Base-by-base conservation (phyloP, 169 alveolate species). In the Cryptosporidium tyzzeri region DNA sequence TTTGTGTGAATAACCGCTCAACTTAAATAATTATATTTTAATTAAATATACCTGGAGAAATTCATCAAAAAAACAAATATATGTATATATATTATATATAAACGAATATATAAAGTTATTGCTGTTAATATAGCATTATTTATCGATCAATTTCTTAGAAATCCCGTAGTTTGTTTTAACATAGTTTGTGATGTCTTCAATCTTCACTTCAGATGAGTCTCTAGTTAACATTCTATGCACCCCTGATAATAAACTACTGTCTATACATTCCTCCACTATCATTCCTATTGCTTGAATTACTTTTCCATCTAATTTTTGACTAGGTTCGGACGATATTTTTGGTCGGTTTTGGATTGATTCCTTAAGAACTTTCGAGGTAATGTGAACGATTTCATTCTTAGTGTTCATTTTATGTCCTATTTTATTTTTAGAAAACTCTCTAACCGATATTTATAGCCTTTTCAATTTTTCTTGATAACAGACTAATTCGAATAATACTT, bases 191-290 rank as follows among this genome's bases (percentile, higher is more conserved):
- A 73, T 73, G 16, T 53, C 70, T 7, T 8, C 48, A 18, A 41
- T 18, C 35, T 73, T 44, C n/a, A 73, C 68, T 12, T 53, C 86
- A 35, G 44, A 23, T 16, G 70, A 73, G 2, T 39, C 68, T 33
- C 68, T 73, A 7, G 31, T 26, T 21, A 73, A 35, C 35, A 62
- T 51, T 51, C 68, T 33, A 8, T 53, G 86, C n/a, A 62, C 86
- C 9, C 71, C 86, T 31, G 55, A 51, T 41, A 14, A 29, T 33
- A 73, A 58, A 12, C 70, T 51, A 23, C 18, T 37, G 51, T 73
- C 86, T 51, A 73, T 73, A 59, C 68, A 73, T 6, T 73, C 86
- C 23, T 73, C 86, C 18, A 73, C 51, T 26, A 73, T 59, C 71
- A 73, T 53, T 31, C 86, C 86, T 73, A 73, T 53, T 37, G 58